Conservation (phyloP, 2,329 filamentous ascomycete species). For the Diaporthe longicolla region DNA sequence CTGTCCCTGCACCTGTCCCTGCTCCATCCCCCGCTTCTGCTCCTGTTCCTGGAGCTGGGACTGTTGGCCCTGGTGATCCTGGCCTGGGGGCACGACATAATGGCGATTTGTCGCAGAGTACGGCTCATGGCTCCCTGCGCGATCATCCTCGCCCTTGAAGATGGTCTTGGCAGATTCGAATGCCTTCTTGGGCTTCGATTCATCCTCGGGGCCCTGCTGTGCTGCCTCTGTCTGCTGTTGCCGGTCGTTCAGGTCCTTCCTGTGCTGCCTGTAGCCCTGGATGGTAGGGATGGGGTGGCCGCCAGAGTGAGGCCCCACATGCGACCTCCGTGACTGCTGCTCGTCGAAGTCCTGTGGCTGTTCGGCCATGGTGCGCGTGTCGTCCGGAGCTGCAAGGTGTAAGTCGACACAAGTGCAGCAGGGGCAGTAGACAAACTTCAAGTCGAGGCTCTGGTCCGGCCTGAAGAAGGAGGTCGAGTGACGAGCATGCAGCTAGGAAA, state of each 20-base stretch:
- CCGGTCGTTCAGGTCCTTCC: slow-evolving; percentile 59
- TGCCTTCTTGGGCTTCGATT: slow-evolving; percentile 53
- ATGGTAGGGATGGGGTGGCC: slow-evolving; percentile 63
- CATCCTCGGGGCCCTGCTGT: slow-evolving; percentile 53
- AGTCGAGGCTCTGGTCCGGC: not conserved
- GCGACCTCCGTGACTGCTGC: slow-evolving; percentile 49
- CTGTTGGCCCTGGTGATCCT: slow-evolving; percentile 26
- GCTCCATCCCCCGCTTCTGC: not conserved
- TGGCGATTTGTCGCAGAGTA: slow-evolving; percentile 56
- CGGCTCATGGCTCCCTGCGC: slow-evolving; percentile 50
- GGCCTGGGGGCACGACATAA: slow-evolving; percentile 42
- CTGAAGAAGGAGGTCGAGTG: not conserved
- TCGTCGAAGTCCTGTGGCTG: slow-evolving; percentile 55
- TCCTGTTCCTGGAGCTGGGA: slow-evolving; percentile 35
- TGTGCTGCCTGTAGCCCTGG: slow-evolving; percentile 63
- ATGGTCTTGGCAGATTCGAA: slow-evolving; percentile 54
- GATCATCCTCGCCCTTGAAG: slow-evolving; percentile 52
- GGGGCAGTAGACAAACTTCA: not conserved
- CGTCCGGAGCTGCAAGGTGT: not conserved
- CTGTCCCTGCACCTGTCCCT: slow-evolving; percentile 1
- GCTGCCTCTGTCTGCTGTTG: slow-evolving; percentile 47
- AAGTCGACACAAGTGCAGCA: not conserved
- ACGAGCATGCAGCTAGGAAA: not conserved
- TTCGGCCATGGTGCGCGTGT: slow-evolving; percentile 52
- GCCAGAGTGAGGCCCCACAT: slow-evolving; percentile 58